A percentile compares a stretch with the other conserved stretches of the same genome.
phyloP scores from a whole-genome alignment of 2,329 filamentous ascomycete genomes.

The Lecanoromycetidae sp. region DNA sequence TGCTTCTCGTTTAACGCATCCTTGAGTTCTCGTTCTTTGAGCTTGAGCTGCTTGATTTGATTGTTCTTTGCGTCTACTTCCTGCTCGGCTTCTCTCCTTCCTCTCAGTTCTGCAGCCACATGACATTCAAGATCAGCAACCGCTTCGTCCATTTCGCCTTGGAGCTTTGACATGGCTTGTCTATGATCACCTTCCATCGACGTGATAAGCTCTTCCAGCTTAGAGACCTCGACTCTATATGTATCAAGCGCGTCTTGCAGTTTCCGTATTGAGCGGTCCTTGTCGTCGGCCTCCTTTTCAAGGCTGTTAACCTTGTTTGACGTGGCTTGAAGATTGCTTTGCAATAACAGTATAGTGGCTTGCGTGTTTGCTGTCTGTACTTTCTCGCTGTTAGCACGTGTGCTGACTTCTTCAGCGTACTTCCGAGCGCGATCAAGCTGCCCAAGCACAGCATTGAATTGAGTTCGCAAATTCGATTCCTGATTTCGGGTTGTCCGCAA shows the following conservation, averaged over 20 bases:
- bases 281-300: conserved; percentile 30
- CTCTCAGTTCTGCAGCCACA: conserved; percentile 25
- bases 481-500: conserved; percentile 27
- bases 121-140: conserved; percentile 25
- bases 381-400: conserved; percentile 5
- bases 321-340: conserved; percentile 17
- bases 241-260: conserved; percentile 32
- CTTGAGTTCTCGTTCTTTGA: conserved; percentile 24
- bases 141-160: conserved; percentile 17
- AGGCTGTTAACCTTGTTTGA: conserved; percentile 28
- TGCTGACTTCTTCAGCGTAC: conserved; percentile 25
- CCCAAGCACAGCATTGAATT: conserved; percentile 25
- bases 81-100: conserved; percentile 26
- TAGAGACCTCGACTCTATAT: conserved; percentile 33
- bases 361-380: conserved; percentile 5
- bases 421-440: conserved; percentile 27
- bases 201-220: conserved; percentile 32
- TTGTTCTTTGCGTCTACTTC: conserved; percentile 26
- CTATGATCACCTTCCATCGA: conserved; percentile 30
- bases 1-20: conserved; percentile 26
- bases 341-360: conserved; percentile 1
- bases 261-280: conserved; percentile 31
- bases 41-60: conserved; percentile 28
- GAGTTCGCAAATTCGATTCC: conserved; percentile 31
- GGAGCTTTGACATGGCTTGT: conserved; percentile 17